Evolutionary conservation across 768 basidiomycete species (phyloP).

Genomic region (Hericium rajendrae): DNA sequence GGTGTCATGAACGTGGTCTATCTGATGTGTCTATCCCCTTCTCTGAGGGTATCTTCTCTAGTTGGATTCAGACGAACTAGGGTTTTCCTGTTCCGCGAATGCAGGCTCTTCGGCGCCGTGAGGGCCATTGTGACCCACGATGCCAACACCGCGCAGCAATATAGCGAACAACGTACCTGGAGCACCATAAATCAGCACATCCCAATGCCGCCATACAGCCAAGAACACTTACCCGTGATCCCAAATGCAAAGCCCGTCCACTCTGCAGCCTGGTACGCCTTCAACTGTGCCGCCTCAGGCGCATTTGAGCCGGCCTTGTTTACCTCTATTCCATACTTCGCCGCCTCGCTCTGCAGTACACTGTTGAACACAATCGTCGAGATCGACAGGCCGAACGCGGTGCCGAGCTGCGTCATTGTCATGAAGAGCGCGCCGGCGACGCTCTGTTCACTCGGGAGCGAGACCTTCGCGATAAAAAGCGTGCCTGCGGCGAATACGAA

Average conservation of each 20-base stretch:
- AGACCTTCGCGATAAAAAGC: conserved; percentile 62
- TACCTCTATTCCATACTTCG: conserved; percentile 23
- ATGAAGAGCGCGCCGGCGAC: conserved; percentile 70
- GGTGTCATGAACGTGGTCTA: too few species aligned
- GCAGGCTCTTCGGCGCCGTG: neutral
- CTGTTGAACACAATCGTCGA: conserved; percentile 63
- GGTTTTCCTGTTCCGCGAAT: conserved; percentile 17
- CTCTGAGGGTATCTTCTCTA: too few species aligned
- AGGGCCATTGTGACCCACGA: neutral
- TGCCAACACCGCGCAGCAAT: neutral
- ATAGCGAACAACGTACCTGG: neutral
- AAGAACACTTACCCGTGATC: conserved; percentile 35
- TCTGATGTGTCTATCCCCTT: too few species aligned
- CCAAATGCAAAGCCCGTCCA: conserved; percentile 61
- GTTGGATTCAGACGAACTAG: conserved; percentile 17
- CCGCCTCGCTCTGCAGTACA: conserved; percentile 28
- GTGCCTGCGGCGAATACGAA: conserved; percentile 69
- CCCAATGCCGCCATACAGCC: neutral
- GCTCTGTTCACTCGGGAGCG: conserved; percentile 61
- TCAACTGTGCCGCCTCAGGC: conserved; percentile 30
- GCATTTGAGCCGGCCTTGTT: conserved; percentile 21
- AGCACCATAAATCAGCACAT: neutral
- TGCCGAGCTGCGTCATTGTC: conserved; percentile 72
- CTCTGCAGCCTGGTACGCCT: conserved; percentile 51
- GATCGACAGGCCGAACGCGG: conserved; percentile 59